Evolutionary conservation across 768 basidiomycete genomes (phyloP), one percentile per base, ranked within the genome.

Genomic region (Russula sp.): DNA sequence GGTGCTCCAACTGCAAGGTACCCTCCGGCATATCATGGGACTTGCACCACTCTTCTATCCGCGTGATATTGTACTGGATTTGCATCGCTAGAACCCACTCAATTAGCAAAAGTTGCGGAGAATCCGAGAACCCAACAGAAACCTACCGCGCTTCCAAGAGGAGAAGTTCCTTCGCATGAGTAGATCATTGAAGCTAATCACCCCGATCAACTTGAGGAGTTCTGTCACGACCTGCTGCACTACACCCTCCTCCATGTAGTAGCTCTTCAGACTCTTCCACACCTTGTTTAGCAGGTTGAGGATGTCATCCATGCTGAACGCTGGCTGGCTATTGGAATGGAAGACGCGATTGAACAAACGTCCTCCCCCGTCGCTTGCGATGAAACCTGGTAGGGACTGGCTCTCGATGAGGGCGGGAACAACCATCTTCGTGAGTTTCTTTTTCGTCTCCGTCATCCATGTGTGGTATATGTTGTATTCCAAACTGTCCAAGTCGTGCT

Each of bases 391-490:
- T 48, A 99, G 78, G 22, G 96, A 96, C 72, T 98, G 97, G 66
- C 91, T 95, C 75, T 98, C 97, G 68, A 98, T 94, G 63, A 98
- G 75, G 4, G 97, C 97, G n/a, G 97, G 97, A 60, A 99, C 93
- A 47, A 98, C 90, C 94, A 98, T 98, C 79, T 98, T 98, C 49
- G 85, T 81, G 43, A 99, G 78, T 60, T 87, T 88, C 77, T 93
- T 95, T 84, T 98, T 99, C 42, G 93, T 90, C 77, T 98, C 97
- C 59, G 90, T 77, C 93, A 99, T 98, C 91, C 93, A 98, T 0
- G 96, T 98, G 73, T 98, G 96, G 74, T 98, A 98, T 74, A 99
- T 96, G 79, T 99, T 99, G 79, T 98, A 98, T 76, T 99, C 96
- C 70, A 99, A 78, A 64, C 90, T 93, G 75, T 98, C 97, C 46